These are phyloP conservation scores for Bipolaris oryzae DNA, from an alignment of 2,329 filamentous ascomycete genomes.

Conservation along the genomic window DNA sequence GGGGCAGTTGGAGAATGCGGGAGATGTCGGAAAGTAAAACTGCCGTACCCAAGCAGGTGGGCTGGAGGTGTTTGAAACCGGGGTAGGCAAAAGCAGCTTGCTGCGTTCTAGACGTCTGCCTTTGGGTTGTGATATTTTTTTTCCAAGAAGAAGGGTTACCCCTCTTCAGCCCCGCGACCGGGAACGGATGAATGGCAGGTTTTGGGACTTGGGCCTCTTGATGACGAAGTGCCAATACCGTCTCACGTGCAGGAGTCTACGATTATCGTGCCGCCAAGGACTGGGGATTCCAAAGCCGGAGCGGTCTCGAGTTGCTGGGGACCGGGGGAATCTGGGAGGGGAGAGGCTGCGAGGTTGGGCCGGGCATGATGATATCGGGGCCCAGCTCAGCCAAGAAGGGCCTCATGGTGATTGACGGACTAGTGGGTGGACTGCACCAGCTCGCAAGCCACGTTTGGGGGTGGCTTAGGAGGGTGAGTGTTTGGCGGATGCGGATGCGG, in stretches of 20 bases:
- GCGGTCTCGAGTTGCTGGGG: neutral
- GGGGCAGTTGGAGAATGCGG: conserved; percentile 10
- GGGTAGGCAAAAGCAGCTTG: neutral
- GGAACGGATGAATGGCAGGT: conserved; percentile 7
- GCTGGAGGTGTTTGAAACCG: conserved; percentile 2
- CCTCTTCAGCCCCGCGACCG: conserved; percentile 17
- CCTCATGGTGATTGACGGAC: conserved; percentile 5
- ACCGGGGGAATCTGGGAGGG: conserved; percentile 1
- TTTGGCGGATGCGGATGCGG: neutral
- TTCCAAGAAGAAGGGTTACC: conserved; percentile 9
- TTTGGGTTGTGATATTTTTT: neutral
- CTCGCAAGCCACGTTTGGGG: neutral
- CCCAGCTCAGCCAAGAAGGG: conserved; percentile 3
- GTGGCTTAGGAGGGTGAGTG: conserved; percentile 5
- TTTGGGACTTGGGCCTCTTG: conserved; percentile 4
- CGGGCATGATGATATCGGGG: conserved; percentile 3
- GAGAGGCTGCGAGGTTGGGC: conserved; percentile 10
- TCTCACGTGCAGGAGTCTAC: conserved; percentile 5
- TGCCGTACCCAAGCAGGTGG: neutral
- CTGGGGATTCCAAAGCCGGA: neutral
- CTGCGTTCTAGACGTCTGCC: conserved; percentile 1
- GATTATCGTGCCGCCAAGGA: conserved; percentile 9
- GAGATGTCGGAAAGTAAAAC: conserved; percentile 8
- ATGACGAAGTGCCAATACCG: conserved; percentile 12
- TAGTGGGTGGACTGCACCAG: neutral